Percentiles rank a stretch among this genome's conserved stretches.
Evolutionary conservation across 371 early-diverging fungal genomes (phyloP).

Genomic region (Entomophthora muscae): DNA sequence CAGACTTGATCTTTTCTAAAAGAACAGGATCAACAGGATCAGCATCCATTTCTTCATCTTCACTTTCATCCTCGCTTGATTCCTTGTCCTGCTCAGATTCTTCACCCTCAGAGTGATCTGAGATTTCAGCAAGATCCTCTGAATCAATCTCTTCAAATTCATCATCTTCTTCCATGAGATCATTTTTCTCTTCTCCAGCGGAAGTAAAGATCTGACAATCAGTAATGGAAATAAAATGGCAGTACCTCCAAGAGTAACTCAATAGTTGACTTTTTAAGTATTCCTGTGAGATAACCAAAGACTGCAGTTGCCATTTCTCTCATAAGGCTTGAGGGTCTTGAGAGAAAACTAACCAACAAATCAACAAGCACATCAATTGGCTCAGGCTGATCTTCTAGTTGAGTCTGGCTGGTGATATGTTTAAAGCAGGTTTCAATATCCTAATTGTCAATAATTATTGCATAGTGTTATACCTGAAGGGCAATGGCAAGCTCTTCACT

Average conservation of each 20-base stretch:
- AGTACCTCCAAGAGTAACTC: constrained; percentile 53
- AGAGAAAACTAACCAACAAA: constrained; percentile 71
- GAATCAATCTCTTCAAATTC: constrained; percentile 33
- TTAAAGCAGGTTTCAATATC: constrained; percentile 19
- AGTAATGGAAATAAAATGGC: neutral
- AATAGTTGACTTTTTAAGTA: constrained; percentile 52
- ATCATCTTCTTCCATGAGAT: constrained; percentile 21
- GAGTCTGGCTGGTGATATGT: constrained; percentile 18
- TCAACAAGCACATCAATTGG: constrained; percentile 85
- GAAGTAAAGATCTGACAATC: constrained; percentile 23
- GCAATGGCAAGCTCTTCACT: constrained; percentile 39
- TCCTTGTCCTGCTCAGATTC: constrained; percentile 22
- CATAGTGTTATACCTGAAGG: constrained; percentile 35
- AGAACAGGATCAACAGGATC: constrained; percentile 14
- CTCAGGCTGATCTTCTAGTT: constrained; percentile 29
- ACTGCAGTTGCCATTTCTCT: constrained; percentile 58
- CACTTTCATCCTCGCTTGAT: constrained; percentile 17
- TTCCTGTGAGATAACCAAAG: constrained; percentile 61
- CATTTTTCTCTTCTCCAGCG: constrained; percentile 27
- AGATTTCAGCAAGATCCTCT: constrained; percentile 23
- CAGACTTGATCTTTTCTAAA: constrained; percentile 23
- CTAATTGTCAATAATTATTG: neutral
- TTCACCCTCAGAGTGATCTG: constrained; percentile 21
- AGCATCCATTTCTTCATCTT: too few species aligned
- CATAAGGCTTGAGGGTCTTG: constrained; percentile 58